Evolutionary conservation across 2,329 filamentous ascomycete species (phyloP).

Genomic region (Ascochyta fabae): DNA sequence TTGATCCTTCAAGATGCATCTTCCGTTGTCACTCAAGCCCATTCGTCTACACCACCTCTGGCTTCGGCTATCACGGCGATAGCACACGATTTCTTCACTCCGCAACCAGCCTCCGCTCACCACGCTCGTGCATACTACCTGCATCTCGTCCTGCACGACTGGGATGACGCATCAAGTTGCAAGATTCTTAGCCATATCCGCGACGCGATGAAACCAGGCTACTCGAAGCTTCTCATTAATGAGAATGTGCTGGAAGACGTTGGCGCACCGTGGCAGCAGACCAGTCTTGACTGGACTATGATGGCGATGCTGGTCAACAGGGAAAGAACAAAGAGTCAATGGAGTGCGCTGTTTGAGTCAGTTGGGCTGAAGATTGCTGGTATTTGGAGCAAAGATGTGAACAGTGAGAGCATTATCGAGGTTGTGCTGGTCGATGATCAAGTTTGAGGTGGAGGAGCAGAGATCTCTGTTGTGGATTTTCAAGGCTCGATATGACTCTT

Average conservation of each 20-base stretch:
- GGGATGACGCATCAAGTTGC: background rate
- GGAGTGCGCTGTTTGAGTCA: background rate
- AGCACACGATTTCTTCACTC: background rate
- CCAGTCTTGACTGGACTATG: slow-evolving; percentile 6
- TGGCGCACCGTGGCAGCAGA: background rate
- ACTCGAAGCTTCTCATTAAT: slow-evolving; percentile 14
- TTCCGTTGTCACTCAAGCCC: background rate
- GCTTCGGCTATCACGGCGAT: background rate
- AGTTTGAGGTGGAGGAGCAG: too few relatives aligned
- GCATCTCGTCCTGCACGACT: slow-evolving; percentile 3
- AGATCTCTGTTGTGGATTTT: too few relatives aligned
- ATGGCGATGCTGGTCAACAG: background rate
- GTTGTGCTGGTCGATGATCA: background rate
- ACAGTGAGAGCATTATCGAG: background rate
- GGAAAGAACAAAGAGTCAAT: slow-evolving; percentile 5
- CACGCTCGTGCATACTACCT: slow-evolving; percentile 1
- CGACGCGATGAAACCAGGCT: slow-evolving; percentile 21
- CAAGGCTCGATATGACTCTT: too few relatives aligned
- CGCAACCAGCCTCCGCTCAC: background rate
- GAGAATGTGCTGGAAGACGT: slow-evolving; percentile 11
- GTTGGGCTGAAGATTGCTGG: background rate
- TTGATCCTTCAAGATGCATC: background rate
- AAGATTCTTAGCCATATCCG: slow-evolving; percentile 3
- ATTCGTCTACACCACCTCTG: background rate
- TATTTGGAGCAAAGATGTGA: background rate